phyloP scores from a whole-genome alignment of 2,329 filamentous ascomycete species.

The Nemania sp. region DNA sequence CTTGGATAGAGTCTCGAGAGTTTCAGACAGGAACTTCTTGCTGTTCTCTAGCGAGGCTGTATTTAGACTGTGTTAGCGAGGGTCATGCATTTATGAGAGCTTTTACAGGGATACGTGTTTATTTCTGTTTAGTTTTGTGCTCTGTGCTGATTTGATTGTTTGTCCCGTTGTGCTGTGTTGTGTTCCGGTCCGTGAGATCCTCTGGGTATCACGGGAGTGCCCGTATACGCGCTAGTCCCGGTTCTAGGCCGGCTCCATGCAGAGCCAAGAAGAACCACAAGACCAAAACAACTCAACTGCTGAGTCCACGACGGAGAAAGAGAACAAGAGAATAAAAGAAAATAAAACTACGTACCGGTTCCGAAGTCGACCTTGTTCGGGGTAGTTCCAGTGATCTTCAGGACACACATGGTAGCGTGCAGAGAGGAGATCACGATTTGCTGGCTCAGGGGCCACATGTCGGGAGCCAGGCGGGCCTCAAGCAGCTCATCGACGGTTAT shows the following conservation, averaged over 20 bases:
- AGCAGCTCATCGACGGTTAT: constrained; percentile 32
- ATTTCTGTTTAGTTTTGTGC: too few species aligned
- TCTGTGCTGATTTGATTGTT: too few species aligned
- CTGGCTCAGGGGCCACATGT: constrained; percentile 50
- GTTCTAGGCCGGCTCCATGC: too few species aligned
- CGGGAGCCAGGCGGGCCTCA: constrained; percentile 41
- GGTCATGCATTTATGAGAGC: too few species aligned
- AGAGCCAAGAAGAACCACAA: too few species aligned
- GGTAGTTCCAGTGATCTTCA: constrained; percentile 41
- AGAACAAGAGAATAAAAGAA: not conserved
- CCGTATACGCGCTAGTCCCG: too few species aligned
- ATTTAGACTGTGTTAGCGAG: too few species aligned
- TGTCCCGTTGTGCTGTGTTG: too few species aligned
- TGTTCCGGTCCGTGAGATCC: too few species aligned
- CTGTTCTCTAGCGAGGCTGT: constrained; percentile 40
- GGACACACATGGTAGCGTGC: constrained; percentile 36
- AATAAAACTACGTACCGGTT: constrained; percentile 30
- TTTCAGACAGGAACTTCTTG: constrained; percentile 41
- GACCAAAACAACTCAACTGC: too few species aligned
- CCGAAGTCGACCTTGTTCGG: constrained; percentile 36
- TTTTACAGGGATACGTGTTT: too few species aligned
- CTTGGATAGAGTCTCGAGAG: constrained; percentile 35
- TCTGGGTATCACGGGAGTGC: too few species aligned
- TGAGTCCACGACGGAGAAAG: not conserved
- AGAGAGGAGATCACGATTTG: constrained; percentile 42